Percentiles rank a stretch among this genome's conserved stretches.
Conservation (phyloP, 768 basidiomycete genomes). For the Lactarius pseudohatsudake region DNA sequence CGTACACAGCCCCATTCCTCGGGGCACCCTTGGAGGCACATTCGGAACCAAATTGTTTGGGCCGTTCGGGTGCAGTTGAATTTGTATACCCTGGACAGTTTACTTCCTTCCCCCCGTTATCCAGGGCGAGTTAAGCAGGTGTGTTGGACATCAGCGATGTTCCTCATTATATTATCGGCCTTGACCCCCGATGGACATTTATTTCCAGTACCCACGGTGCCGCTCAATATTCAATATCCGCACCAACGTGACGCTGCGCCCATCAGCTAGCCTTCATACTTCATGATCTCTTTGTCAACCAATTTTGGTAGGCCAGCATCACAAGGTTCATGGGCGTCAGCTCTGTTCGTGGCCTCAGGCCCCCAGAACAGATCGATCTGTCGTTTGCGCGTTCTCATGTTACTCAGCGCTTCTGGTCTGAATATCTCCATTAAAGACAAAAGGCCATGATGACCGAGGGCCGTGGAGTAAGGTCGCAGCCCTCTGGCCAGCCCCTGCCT, state of each 20-base stretch:
- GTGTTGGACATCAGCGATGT: not conserved
- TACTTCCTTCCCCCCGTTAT: not conserved
- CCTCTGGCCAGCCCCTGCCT: not conserved
- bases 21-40: not conserved
- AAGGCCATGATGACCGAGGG: conserved; percentile 4
- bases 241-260: conserved; percentile 24
- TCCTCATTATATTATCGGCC: not conserved
- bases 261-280: conserved; percentile 24
- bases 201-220: conserved; percentile 20
- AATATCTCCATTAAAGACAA: conserved; percentile 23
- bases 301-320: conserved; percentile 16
- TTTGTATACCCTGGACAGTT: no score
- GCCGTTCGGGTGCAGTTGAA: not conserved
- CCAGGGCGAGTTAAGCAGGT: conserved; percentile 1
- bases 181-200: conserved; percentile 1
- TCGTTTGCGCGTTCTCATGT: conserved; percentile 11
- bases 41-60: conserved; percentile 7
- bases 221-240: conserved; percentile 14
- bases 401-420: conserved; percentile 3
- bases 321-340: conserved; percentile 12
- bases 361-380: conserved; percentile 16
- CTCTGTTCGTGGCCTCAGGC: conserved; percentile 17
- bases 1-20: conserved; percentile 6
- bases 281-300: conserved; percentile 11
- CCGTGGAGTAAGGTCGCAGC: conserved; percentile 4